These are phyloP conservation scores for Cicer arietinum DNA, from an alignment of 306 rosid species.

Conservation along the genomic window DNA sequence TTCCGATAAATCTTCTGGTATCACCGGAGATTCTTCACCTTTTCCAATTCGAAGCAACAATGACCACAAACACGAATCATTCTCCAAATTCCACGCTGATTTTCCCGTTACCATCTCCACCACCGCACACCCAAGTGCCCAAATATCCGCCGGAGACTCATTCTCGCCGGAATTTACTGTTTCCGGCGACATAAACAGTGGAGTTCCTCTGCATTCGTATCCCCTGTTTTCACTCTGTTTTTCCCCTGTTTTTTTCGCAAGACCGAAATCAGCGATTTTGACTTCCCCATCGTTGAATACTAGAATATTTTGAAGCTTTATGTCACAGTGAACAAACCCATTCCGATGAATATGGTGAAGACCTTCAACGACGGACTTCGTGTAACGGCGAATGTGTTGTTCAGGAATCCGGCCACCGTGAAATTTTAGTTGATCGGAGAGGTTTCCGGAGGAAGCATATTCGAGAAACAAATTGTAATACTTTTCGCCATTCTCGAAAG, in stretches of 20 bases:
- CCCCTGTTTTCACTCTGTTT: slow-evolving; percentile 41
- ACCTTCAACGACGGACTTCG: slow-evolving; percentile 62
- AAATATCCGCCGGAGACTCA: slow-evolving; percentile 69
- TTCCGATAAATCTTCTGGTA: slow-evolving; percentile 62
- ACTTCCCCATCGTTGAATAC: slow-evolving; percentile 59
- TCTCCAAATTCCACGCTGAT: slow-evolving; percentile 62
- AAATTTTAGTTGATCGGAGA: slow-evolving; percentile 57
- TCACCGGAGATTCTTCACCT: slow-evolving; percentile 71
- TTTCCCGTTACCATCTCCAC: slow-evolving; percentile 82
- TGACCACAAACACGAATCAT: slow-evolving; percentile 50
- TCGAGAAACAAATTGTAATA: slow-evolving; percentile 71
- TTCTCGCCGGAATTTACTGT: slow-evolving; percentile 61
- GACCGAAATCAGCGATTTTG: slow-evolving; percentile 89
- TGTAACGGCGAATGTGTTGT: slow-evolving; percentile 43
- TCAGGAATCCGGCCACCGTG: slow-evolving; percentile 70
- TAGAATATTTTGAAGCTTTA: slow-evolving; percentile 82
- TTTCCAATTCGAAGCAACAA: slow-evolving; percentile 69
- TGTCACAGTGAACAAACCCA: slow-evolving; percentile 93
- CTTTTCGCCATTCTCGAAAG: slow-evolving; percentile 59
- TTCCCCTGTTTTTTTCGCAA: slow-evolving; percentile 59
- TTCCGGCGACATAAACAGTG: slow-evolving; percentile 93
- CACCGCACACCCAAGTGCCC: slow-evolving; percentile 85
- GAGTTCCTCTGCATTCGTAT: slow-evolving; percentile 75
- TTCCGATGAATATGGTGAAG: slow-evolving; percentile 61
- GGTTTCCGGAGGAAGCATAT: slow-evolving; percentile 71